Evolutionary conservation across 768 basidiomycete species (phyloP).

Genomic region (Amanita thiersii): DNA sequence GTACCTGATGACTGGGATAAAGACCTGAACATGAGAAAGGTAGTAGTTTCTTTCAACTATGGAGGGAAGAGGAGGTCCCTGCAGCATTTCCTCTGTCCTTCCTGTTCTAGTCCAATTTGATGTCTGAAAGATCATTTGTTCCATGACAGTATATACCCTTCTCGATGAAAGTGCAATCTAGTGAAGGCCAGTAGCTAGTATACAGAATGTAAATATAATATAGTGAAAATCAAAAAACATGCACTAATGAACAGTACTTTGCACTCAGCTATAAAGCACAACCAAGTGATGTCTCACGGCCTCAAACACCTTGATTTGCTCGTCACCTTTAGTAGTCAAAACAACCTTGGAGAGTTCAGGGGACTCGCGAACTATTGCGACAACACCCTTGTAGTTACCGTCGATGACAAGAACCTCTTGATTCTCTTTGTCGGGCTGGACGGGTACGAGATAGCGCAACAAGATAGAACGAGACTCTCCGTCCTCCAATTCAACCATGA

Average conservation of each 20-base stretch:
- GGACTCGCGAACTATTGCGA: slow-evolving; percentile 35
- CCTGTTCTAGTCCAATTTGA: slow-evolving; percentile 32
- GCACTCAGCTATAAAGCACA: slow-evolving; percentile 23
- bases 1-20: slow-evolving; percentile 36
- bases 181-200: slow-evolving; percentile 1
- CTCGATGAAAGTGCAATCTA: background rate
- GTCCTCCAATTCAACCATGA: slow-evolving; percentile 22
- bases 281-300: slow-evolving; percentile 26
- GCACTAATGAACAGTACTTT: background rate
- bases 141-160: too few species aligned
- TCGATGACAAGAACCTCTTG: slow-evolving; percentile 45
- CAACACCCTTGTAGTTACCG: slow-evolving; percentile 32
- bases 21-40: slow-evolving; percentile 9
- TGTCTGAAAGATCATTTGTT: background rate
- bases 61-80: slow-evolving; percentile 13
- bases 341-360: slow-evolving; percentile 24
- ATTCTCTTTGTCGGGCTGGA: slow-evolving; percentile 20
- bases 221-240: background rate
- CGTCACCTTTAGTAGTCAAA: slow-evolving; percentile 27
- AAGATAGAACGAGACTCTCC: slow-evolving; percentile 19
- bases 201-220: slow-evolving; percentile 1
- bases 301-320: slow-evolving; percentile 24
- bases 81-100: slow-evolving; percentile 31
- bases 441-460: slow-evolving; percentile 21
- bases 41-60: slow-evolving; percentile 16